A percentile compares a stretch with the other conserved stretches of the same genome.
These are phyloP conservation scores for Ogataea methanolica DNA, from an alignment of 805 yeast genomes.

Conservation along the genomic window DNA sequence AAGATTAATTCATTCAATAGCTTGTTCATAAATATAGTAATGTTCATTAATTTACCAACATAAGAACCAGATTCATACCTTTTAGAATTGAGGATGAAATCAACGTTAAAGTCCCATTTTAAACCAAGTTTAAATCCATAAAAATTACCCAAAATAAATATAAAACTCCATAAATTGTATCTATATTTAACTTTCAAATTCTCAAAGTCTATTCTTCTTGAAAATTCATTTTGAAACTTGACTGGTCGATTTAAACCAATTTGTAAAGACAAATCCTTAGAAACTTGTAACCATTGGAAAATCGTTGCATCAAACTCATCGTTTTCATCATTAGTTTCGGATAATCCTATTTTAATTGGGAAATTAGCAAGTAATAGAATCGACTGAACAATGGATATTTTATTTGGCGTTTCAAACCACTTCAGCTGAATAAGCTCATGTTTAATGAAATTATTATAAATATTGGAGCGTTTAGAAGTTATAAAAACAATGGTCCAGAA, in stretches of 20 bases:
- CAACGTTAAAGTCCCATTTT: slow-evolving; percentile 21
- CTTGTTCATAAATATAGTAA: slow-evolving; percentile 15
- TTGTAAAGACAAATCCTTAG: slow-evolving; percentile 19
- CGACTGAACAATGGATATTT: slow-evolving; percentile 18
- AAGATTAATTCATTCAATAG: slow-evolving; percentile 19
- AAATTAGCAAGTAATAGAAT: slow-evolving; percentile 24
- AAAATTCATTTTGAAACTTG: slow-evolving; percentile 14
- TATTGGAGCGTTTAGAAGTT: slow-evolving; percentile 11
- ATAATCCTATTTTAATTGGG: slow-evolving; percentile 14
- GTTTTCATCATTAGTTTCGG: slow-evolving; percentile 4
- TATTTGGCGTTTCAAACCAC: slow-evolving; percentile 14
- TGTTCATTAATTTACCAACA: slow-evolving; percentile 17
- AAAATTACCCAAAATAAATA: slow-evolving; percentile 24
- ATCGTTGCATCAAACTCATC: slow-evolving; percentile 16
- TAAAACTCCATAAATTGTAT: slow-evolving; percentile 24
- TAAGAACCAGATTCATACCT: slow-evolving; percentile 10
- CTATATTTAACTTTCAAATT: slow-evolving; percentile 11
- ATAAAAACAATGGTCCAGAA: slow-evolving; percentile 30
- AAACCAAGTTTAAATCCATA: slow-evolving; percentile 24
- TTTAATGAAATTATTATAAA: slow-evolving; percentile 14
- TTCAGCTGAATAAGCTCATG: slow-evolving; percentile 11
- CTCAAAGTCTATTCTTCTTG: slow-evolving; percentile 9
- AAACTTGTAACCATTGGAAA: slow-evolving; percentile 22
- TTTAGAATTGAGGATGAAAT: slow-evolving; percentile 14
- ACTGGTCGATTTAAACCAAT: slow-evolving; percentile 16